Percentiles rank a stretch among this genome's conserved stretches.
Evolutionary conservation across 768 basidiomycete genomes (phyloP).

Genomic region (Termitomyces sp.): DNA sequence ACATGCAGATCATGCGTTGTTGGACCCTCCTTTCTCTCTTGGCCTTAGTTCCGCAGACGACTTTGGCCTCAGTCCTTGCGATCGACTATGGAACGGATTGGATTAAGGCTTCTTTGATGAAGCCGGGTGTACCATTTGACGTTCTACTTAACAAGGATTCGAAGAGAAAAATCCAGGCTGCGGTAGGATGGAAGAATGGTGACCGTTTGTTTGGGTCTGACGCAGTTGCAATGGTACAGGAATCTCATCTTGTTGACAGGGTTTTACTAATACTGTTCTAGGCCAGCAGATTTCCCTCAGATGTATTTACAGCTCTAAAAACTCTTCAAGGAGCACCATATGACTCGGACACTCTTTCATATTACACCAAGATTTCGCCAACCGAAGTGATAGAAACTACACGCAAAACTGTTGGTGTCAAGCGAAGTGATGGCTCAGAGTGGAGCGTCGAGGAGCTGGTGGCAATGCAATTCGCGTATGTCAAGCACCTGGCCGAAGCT

Average conservation of each 20-base stretch:
- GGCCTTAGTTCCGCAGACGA: conserved; percentile 33
- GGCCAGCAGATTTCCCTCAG: conserved; percentile 89
- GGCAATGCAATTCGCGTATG: conserved; percentile 90
- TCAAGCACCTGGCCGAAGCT: conserved; percentile 81
- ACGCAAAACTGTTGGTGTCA: conserved; percentile 57
- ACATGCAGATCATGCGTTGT: conserved; percentile 33
- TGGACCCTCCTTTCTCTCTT: conserved; percentile 35
- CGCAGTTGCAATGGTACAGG: conserved; percentile 79
- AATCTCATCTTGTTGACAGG: background rate
- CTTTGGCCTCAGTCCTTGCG: conserved; percentile 78
- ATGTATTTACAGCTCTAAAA: conserved; percentile 85
- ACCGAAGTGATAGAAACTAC: conserved; percentile 47
- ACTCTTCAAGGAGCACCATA: conserved; percentile 70
- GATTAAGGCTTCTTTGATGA: conserved; percentile 95
- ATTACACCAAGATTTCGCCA: conserved; percentile 51
- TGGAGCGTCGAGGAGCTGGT: conserved; percentile 89
- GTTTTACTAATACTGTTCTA: conserved; percentile 23
- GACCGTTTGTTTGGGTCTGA: conserved; percentile 89
- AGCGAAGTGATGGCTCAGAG: conserved; percentile 54
- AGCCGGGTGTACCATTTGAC: conserved; percentile 92
- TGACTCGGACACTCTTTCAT: conserved; percentile 52
- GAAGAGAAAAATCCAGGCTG: conserved; percentile 89
- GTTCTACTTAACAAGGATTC: conserved; percentile 95
- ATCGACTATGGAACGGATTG: conserved; percentile 98
- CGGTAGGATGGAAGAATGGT: conserved; percentile 87